Evolutionary conservation across 164 flowering plant genomes (phyloP).

Genomic region (Platanus orientalis): DNA sequence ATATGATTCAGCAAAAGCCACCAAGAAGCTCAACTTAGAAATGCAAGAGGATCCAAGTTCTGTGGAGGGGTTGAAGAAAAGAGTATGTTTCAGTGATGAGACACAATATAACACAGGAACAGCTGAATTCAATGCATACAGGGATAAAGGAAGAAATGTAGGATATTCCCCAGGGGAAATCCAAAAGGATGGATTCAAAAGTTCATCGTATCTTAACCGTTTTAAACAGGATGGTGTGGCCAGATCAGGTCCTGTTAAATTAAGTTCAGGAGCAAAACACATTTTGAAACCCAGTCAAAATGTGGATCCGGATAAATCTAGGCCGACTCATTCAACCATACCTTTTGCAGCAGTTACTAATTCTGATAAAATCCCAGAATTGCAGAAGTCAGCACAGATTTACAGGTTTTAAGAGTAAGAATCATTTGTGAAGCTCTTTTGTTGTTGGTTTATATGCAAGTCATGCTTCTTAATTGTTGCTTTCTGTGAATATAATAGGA

Average conservation of each 20-base stretch:
- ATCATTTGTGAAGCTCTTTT: neutral
- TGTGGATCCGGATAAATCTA: conserved; percentile 29
- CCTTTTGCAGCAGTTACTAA: conserved; percentile 25
- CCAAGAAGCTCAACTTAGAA: conserved; percentile 28
- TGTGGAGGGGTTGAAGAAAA: conserved; percentile 6
- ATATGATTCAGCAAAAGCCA: conserved; percentile 18
- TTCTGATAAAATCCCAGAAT: conserved; percentile 21
- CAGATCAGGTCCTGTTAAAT: conserved; percentile 47
- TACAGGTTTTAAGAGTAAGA: conserved; percentile 32
- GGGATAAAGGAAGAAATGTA: conserved; percentile 16
- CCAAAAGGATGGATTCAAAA: conserved; percentile 10
- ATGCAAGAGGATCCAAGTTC: conserved; percentile 20
- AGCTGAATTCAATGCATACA: conserved; percentile 14
- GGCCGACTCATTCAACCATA: conserved; percentile 36
- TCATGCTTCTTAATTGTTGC: neutral
- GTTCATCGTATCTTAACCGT: conserved; percentile 13
- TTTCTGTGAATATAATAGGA: neutral
- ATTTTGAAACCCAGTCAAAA: conserved; percentile 45
- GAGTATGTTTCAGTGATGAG: neutral
- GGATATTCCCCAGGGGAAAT: conserved; percentile 8
- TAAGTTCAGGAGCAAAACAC: conserved; percentile 61
- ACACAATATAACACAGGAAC: conserved; percentile 8
- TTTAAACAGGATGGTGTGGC: conserved; percentile 17
- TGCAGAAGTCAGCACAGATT: conserved; percentile 34
- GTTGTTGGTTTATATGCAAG: neutral